A percentile compares a stretch with the other conserved stretches of the same genome.
Conservation (phyloP, 768 basidiomycete species). For the Phylloporus sp. region DNA sequence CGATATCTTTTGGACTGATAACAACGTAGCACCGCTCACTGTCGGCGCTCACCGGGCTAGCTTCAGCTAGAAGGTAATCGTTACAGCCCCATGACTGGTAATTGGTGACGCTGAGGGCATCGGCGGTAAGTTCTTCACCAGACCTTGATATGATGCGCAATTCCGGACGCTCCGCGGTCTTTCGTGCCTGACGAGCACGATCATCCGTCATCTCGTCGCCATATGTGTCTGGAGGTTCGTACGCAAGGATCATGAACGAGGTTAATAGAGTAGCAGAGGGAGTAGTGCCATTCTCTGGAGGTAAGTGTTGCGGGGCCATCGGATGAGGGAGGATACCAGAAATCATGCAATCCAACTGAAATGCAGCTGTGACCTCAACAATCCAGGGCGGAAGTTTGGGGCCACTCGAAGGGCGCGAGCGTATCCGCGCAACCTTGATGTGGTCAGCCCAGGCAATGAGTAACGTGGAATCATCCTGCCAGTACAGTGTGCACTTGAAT, state of each 20-base stretch:
- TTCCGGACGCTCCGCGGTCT: conserved; percentile 88
- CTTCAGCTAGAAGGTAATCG: conserved; percentile 75
- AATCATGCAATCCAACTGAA: conserved; percentile 94
- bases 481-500: conserved; percentile 87
- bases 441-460: conserved; percentile 92
- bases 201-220: conserved; percentile 67
- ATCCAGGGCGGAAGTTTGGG: conserved; percentile 53
- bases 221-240: conserved; percentile 70
- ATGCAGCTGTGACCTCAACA: conserved; percentile 87
- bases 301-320: conserved; percentile 28
- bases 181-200: conserved; percentile 69
- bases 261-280: conserved; percentile 39
- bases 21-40: conserved; percentile 68
- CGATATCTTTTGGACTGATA: conserved; percentile 79
- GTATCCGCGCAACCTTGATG: conserved; percentile 84
- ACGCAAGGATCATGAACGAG: conserved; percentile 84
- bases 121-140: conserved; percentile 84
- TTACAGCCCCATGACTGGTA: conserved; percentile 88
- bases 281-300: conserved; percentile 14
- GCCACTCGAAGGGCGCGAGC: conserved; percentile 48
- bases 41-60: conserved; percentile 20
- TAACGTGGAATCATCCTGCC: conserved; percentile 89
- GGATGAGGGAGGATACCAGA: conserved; percentile 84
- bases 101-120: conserved; percentile 72
- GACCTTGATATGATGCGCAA: conserved; percentile 83